Evolutionary conservation across 257 asterid species (phyloP).

Genomic region (Rubia yunnanensis): DNA sequence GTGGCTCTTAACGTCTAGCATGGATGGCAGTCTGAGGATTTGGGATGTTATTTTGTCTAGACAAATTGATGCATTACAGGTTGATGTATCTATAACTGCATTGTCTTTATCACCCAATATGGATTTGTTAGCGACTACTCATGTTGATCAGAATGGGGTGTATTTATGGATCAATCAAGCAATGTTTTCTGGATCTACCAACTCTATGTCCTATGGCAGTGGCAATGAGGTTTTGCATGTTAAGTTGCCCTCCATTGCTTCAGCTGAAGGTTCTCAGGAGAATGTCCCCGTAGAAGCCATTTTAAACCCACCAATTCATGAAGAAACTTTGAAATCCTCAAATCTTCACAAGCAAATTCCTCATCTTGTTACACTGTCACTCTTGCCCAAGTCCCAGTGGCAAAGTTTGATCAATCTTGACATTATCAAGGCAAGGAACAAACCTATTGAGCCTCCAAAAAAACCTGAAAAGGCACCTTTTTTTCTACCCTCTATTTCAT

Average conservation of each 20-base stretch:
- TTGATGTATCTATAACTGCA: slow-evolving; percentile 66
- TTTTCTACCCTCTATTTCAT: slow-evolving; percentile 75
- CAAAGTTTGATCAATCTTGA: slow-evolving; percentile 90
- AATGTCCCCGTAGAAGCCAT: slow-evolving; percentile 23
- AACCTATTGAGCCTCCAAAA: slow-evolving; percentile 94
- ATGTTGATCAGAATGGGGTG: slow-evolving; percentile 82
- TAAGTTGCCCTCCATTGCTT: slow-evolving; percentile 55
- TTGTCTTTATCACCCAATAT: slow-evolving; percentile 80
- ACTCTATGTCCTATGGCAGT: slow-evolving; percentile 51
- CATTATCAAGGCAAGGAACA: slow-evolving; percentile 74
- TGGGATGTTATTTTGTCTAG: slow-evolving; percentile 86
- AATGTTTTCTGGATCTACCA: slow-evolving; percentile 69
- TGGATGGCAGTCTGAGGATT: slow-evolving; percentile 86
- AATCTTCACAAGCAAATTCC: slow-evolving; percentile 53
- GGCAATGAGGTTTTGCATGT: slow-evolving; percentile 49
- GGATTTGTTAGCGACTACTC: slow-evolving; percentile 84
- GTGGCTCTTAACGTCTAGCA: slow-evolving; percentile 87
- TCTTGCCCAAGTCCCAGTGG: slow-evolving; percentile 92
- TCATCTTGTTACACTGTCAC: slow-evolving; percentile 69
- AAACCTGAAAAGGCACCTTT: slow-evolving; percentile 93
- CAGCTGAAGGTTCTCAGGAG: slow-evolving; percentile 34
- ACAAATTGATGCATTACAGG: slow-evolving; percentile 76
- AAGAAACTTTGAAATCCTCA: slow-evolving; percentile 22
- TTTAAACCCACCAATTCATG: slow-evolving; percentile 21
- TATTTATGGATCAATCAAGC: slow-evolving; percentile 85